Evolutionary conservation across 768 basidiomycete genomes (phyloP), one percentile per base, ranked within the genome.

Genomic region (Mycena rebaudengoi): DNA sequence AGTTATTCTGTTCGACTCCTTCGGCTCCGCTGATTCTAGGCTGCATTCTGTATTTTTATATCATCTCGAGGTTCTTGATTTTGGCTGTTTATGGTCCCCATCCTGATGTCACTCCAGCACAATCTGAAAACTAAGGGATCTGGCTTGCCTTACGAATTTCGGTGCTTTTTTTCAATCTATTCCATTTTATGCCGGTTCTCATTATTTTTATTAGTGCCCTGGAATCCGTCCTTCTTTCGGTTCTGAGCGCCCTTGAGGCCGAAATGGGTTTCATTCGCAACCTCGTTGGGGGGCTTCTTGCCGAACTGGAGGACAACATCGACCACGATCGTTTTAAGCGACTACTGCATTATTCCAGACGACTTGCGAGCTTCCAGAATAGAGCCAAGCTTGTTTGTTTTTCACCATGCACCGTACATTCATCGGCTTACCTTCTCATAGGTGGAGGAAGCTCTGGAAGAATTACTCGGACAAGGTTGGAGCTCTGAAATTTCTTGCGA

Each of bases 221-320:
- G 37, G 97, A 99, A 70, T 96, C 96, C 1, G 90, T 98, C 60
- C 82, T 99, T 41, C 86, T 97, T 40, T 97, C 95, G 39, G 94
- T 97, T 11, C 79, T 96, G 59, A 93, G 92, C 67, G 96, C 97
- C 5, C 82, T 99, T 23, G 97, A 98, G 79, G 95, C 95, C 30
- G 97, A 99, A 79, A 92, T 98, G 92, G 91, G 91, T 14, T 96
- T 96, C 73, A 94, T 95, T 52, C 89, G 96, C 32, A 91, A 92
- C 65, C 88, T 98, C 35, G 92, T 98, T 52, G 92, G 93, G 53
- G 92, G 94, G 4, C 82, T 99, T 11, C 82, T 99, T 29, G 93
- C 93, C 18, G 96, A 97, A 75, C 85, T 99, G 51, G 97, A 99
- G 73, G 94, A 95, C 62, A 92, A 96, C 71, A 98, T 98, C 70